Conservation (phyloP, 371 early-diverging fungal genomes). For the Capniomyces stellatus region DNA sequence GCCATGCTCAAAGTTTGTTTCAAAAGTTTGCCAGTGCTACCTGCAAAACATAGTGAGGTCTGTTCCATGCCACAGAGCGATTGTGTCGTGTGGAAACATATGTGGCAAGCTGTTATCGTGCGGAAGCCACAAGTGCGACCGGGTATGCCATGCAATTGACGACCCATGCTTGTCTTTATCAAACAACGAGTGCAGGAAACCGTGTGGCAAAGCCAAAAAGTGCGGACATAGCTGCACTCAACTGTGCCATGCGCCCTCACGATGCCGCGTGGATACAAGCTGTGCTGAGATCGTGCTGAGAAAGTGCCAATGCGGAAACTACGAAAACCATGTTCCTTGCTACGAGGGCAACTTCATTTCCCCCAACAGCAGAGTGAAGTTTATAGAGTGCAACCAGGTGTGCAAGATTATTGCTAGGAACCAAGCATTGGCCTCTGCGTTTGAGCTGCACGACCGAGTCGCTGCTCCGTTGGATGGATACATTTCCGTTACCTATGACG, state of each 20-base stretch:
- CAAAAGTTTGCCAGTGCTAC: conserved; percentile 50
- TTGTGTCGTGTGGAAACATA: conserved; percentile 45
- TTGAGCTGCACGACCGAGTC: conserved; percentile 32
- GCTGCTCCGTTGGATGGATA: conserved; percentile 16
- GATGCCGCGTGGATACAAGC: conserved; percentile 13
- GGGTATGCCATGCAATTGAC: conserved; percentile 41
- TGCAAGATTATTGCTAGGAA: conserved; percentile 57
- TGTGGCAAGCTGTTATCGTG: conserved; percentile 44
- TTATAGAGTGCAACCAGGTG: conserved; percentile 44
- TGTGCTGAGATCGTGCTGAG: conserved; percentile 33
- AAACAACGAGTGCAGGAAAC: conserved; percentile 33
- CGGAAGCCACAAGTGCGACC: conserved; percentile 46
- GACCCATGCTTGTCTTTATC: conserved; percentile 32
- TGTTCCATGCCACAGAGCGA: conserved; percentile 46
- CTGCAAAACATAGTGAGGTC: conserved; percentile 37
- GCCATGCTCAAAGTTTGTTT: conserved; percentile 45
- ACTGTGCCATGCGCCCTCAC: conserved; percentile 38
- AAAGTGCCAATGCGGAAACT: conserved; percentile 54
- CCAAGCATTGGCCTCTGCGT: conserved; percentile 43
- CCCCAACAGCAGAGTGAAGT: conserved; percentile 24
- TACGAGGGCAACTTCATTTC: conserved; percentile 29
- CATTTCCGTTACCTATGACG: conserved; percentile 34
- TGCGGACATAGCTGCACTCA: conserved; percentile 52
- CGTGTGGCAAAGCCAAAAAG: conserved; percentile 38
- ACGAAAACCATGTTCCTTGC: conserved; percentile 34